Evolutionary conservation across 1,284 basidiomycete species (phyloP).

Genomic region (Ganoderma meredithae): DNA sequence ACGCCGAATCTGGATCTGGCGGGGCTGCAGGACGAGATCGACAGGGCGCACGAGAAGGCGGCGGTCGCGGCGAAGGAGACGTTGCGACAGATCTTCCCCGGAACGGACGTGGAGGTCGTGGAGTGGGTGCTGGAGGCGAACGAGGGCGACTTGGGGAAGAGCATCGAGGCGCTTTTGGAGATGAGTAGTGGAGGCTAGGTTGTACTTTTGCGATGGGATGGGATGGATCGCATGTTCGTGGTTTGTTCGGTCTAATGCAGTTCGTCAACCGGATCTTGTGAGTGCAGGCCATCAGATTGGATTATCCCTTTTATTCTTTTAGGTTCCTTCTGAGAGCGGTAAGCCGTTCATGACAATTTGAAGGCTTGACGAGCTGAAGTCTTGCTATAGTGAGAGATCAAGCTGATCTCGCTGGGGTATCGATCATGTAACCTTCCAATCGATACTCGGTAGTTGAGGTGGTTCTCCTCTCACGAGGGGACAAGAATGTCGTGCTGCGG

Average conservation of each 20-base stretch:
- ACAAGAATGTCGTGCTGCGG: background rate
- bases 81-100: slow-evolving; percentile 87
- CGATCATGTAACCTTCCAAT: background rate
- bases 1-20: slow-evolving; percentile 75
- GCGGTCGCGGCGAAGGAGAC: slow-evolving; percentile 73
- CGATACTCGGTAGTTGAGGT: background rate
- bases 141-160: slow-evolving; percentile 87
- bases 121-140: slow-evolving; percentile 90
- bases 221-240: background rate
- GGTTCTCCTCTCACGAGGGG: background rate
- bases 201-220: background rate
- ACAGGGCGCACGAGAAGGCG: slow-evolving; percentile 74
- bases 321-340: background rate
- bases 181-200: slow-evolving; percentile 63
- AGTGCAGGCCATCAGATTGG: background rate
- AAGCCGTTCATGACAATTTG: background rate
- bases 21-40: slow-evolving; percentile 81
- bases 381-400: background rate
- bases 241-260: background rate
- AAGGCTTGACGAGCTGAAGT: background rate
- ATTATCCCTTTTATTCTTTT: too few species aligned
- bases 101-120: slow-evolving; percentile 80
- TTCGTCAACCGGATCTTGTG: background rate
- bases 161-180: slow-evolving; percentile 86
- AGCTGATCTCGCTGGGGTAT: background rate